Evolutionary conservation across 768 basidiomycete genomes (phyloP).

Genomic region (Omphalotus guepiniiformis): DNA sequence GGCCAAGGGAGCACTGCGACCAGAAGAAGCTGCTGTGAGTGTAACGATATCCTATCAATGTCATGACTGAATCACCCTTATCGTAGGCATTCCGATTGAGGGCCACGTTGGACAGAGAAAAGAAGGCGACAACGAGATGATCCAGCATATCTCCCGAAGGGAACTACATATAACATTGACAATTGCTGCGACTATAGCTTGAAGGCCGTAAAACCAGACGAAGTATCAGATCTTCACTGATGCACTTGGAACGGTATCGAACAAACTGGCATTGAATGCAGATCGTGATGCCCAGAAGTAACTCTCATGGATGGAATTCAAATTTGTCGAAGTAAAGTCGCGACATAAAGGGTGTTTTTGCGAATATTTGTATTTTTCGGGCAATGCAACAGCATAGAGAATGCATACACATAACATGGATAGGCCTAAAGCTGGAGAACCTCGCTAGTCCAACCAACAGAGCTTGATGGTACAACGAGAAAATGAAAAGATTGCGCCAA

Average conservation of each 20-base stretch:
- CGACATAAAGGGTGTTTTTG: no score
- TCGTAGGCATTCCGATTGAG: constrained; percentile 63
- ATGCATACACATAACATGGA: not conserved
- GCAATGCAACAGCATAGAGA: not conserved
- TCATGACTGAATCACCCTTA: not conserved
- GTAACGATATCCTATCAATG: not conserved
- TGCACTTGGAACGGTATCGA: not conserved
- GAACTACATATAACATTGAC: no score
- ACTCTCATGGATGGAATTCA: no score
- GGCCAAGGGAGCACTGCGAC: constrained; percentile 80
- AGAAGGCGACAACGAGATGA: not conserved
- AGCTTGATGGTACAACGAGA: no score
- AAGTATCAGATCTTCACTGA: no score
- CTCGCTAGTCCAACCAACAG: no score
- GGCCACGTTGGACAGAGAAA: constrained; percentile 51
- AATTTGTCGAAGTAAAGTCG: no score
- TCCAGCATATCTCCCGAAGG: not conserved
- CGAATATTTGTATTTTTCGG: not conserved
- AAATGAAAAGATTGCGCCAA: no score
- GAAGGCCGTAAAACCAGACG: no score
- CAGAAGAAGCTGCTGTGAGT: constrained; percentile 79
- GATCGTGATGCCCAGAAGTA: no score
- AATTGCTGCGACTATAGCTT: no score
- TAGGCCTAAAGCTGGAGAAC: not conserved
- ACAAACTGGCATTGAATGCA: no score